Evolutionary conservation across 768 basidiomycete species (phyloP), one percentile per base, ranked within the genome.

Genomic region (Suillus hirtellus): DNA sequence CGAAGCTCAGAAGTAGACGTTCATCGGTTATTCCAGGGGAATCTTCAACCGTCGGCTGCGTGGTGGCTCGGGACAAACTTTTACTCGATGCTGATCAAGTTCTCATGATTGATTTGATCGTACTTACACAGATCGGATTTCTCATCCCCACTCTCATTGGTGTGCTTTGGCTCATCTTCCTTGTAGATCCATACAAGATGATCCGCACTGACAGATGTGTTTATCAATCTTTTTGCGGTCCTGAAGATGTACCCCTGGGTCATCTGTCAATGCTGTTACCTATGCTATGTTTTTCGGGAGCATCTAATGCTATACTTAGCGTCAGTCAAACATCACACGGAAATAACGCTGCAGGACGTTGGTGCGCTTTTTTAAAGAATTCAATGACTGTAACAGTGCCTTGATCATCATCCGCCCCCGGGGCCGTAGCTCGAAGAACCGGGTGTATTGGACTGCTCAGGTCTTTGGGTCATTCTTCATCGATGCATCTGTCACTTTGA

Each of bases 41-140:
- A 89, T 93, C 65, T 93, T 94, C 79, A 92, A 93, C 68, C 53
- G 86, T 94, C 55, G 92, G 92, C 40, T 84, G 90, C 4, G 79
- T 87, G 11, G 89, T 93, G 38, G 86, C 90, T n/a, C 43, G 92
- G 84, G 1, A 77, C 84, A 67, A 93, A 93, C 69, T 87, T 86
- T 70, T 71, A 89, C 56, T 88, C 86, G 24, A 78, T 72, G 70
- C 72, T 59, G 43, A 24, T 38, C 53, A 35, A 40, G 63, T 9
- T 88, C 86, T 17, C 82, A 81, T 70, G 86, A 89, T 12, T 46
- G 89, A 88, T 53, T 34, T 54, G 19, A 44, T 44, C 53, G 68
- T 59, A 40, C 60, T 62, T 27, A 46, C 70, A 83, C 66, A 89
- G 88, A 88, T 90, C 69, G 86, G 76, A 4, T 92, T 92, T 76